A percentile compares a stretch with the other conserved stretches of the same genome.
Evolutionary conservation across 148 eudicot species (phyloP).

Genomic region (Salicornia ramosissima): DNA sequence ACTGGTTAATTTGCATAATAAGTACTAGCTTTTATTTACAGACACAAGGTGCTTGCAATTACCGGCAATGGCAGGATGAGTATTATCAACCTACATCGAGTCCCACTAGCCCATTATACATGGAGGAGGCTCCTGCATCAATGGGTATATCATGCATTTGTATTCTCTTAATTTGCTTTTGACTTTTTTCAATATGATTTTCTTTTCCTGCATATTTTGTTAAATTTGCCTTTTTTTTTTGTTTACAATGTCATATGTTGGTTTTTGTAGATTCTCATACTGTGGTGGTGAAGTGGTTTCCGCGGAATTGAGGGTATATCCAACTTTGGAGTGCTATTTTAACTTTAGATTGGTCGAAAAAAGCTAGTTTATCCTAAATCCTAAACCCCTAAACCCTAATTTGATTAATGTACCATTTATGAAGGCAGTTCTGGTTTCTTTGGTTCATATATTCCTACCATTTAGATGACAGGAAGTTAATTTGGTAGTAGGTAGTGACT

Average conservation of each 20-base stretch:
- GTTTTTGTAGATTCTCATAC: background rate
- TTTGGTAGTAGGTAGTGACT: background rate
- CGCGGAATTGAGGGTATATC: background rate
- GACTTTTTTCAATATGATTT: background rate
- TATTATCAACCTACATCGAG: background rate
- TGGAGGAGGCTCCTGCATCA: background rate
- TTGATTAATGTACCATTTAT: background rate
- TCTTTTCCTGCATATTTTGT: background rate
- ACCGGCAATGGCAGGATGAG: conserved; percentile 14
- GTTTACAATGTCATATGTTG: background rate
- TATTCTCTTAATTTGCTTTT: background rate
- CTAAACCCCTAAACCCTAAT: no score
- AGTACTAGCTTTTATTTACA: background rate
- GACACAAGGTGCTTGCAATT: conserved; percentile 18
- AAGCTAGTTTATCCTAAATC: no score
- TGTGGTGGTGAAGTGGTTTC: background rate
- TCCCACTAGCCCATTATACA: background rate
- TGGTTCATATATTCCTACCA: background rate
- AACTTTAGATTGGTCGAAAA: background rate
- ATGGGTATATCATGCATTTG: background rate
- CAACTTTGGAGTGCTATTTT: background rate
- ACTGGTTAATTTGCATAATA: no score
- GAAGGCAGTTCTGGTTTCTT: background rate
- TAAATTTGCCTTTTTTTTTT: background rate
- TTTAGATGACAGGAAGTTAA: background rate